These are phyloP conservation scores for Dunaliella primolecta DNA, from an alignment of 139 green algal genomes.

Conservation along the genomic window DNA sequence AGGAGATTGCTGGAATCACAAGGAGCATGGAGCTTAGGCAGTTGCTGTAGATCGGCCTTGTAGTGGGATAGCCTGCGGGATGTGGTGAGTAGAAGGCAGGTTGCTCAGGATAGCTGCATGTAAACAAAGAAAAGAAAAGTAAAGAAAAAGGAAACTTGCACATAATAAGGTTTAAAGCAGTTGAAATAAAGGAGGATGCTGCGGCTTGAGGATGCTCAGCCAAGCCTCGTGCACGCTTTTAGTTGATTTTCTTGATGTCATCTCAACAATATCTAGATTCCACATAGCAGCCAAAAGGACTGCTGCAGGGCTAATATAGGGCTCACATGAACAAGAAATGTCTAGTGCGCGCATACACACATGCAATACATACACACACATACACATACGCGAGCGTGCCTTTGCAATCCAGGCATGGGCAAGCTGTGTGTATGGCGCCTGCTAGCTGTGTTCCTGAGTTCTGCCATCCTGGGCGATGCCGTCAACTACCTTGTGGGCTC, in stretches of 20 bases:
- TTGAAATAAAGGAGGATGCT: too few species aligned
- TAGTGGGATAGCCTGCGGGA: too few species aligned
- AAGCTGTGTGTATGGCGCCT: constrained; percentile 62
- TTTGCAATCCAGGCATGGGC: constrained; percentile 54
- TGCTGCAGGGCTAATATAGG: not conserved
- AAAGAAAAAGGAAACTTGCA: too few species aligned
- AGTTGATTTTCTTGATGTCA: not conserved
- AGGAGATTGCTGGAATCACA: too few species aligned
- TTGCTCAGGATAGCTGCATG: too few species aligned
- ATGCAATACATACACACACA: not conserved
- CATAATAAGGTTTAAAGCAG: too few species aligned
- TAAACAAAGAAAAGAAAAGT: too few species aligned
- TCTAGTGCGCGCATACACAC: not conserved
- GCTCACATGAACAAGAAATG: not conserved
- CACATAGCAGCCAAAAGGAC: not conserved
- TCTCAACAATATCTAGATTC: not conserved
- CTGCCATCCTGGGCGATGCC: constrained; percentile 83
- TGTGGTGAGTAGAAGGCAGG: too few species aligned
- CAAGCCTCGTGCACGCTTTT: not conserved
- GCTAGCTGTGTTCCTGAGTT: constrained; percentile 61
- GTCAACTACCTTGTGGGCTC: constrained; percentile 81
- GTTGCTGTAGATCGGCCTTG: too few species aligned
- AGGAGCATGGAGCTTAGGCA: too few species aligned
- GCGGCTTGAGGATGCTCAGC: too few species aligned
- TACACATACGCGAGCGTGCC: constrained; percentile 12